These are phyloP conservation scores for Trichoderma arundinaceum DNA, from an alignment of 2,329 filamentous ascomycete species.

Conservation along the genomic window DNA sequence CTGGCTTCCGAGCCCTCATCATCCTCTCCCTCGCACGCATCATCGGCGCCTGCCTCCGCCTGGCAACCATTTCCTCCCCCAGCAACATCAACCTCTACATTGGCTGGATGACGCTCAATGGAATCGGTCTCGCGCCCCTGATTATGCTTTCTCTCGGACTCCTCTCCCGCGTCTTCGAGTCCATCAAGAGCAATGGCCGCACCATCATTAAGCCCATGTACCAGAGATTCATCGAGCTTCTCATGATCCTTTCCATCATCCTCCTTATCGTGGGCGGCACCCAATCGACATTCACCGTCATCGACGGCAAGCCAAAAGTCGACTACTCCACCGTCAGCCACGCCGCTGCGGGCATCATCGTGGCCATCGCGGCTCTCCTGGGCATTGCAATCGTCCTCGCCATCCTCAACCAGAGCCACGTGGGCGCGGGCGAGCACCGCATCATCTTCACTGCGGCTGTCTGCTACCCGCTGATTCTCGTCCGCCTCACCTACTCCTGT, in stretches of 20 bases:
- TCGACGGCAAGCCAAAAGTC: conserved; percentile 37
- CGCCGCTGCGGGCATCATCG: conserved; percentile 41
- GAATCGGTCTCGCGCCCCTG: conserved; percentile 52
- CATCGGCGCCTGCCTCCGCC: conserved; percentile 55
- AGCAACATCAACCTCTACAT: conserved; percentile 48
- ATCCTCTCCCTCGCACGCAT: conserved; percentile 64
- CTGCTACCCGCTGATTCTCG: conserved; percentile 44
- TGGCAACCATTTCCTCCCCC: conserved; percentile 55
- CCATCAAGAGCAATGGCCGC: conserved; percentile 49
- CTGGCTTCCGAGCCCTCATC: conserved; percentile 65
- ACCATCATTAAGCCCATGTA: conserved; percentile 40
- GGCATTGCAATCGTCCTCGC: conserved; percentile 50
- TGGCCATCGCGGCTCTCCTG: conserved; percentile 49
- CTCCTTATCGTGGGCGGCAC: conserved; percentile 44
- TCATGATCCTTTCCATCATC: conserved; percentile 50
- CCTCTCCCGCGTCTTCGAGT: conserved; percentile 51
- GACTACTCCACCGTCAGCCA: conserved; percentile 40
- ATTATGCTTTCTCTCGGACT: conserved; percentile 49
- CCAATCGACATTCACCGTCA: conserved; percentile 36
- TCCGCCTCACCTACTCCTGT: conserved; percentile 43
- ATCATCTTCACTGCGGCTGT: conserved; percentile 53
- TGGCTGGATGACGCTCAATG: conserved; percentile 43
- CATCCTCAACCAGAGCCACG: conserved; percentile 46
- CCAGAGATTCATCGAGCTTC: conserved; percentile 47
- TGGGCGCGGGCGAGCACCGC: conserved; percentile 59